phyloP scores from a whole-genome alignment of 257 asterid genomes.

The Scutellaria galericulata region DNA sequence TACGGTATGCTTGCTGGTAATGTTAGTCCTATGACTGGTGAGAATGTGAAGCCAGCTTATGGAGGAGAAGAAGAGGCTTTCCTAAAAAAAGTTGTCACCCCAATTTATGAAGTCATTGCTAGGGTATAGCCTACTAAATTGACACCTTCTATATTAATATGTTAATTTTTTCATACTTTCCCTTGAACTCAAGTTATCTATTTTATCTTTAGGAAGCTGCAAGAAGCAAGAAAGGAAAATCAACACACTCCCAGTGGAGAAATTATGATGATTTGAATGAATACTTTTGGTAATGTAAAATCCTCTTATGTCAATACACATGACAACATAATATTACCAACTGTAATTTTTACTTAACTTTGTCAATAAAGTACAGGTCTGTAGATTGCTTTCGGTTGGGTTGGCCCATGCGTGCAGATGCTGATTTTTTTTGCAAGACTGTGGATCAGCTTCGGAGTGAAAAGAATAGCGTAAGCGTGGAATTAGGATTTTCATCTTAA shows the following conservation, averaged over 20 bases:
- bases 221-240: constrained; percentile 56
- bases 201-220: constrained; percentile 72
- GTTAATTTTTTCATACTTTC: constrained; percentile 3
- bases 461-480: constrained; percentile 67
- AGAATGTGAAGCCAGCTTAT: constrained; percentile 97
- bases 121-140: constrained; percentile 53
- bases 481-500: constrained; percentile 21
- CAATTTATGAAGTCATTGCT: constrained; percentile 93
- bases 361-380: constrained; percentile 58
- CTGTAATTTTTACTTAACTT: constrained; percentile 27
- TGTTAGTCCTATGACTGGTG: constrained; percentile 98
- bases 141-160: constrained; percentile 21
- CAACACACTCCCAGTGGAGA: constrained; percentile 90
- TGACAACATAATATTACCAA: neutral
- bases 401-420: constrained; percentile 99
- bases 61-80: constrained; percentile 99
- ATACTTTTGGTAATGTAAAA: constrained; percentile 72
- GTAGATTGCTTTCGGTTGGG: constrained; percentile 97
- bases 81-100: constrained; percentile 83
- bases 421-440: constrained; percentile 86
- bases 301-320: constrained; percentile 1
- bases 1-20: constrained; percentile 98
- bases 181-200: constrained; percentile 20
- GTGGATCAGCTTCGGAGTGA: constrained; percentile 52
- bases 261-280: constrained; percentile 95